phyloP scores from a whole-genome alignment of 1,284 basidiomycete species.

The Polyporus tsugae region DNA sequence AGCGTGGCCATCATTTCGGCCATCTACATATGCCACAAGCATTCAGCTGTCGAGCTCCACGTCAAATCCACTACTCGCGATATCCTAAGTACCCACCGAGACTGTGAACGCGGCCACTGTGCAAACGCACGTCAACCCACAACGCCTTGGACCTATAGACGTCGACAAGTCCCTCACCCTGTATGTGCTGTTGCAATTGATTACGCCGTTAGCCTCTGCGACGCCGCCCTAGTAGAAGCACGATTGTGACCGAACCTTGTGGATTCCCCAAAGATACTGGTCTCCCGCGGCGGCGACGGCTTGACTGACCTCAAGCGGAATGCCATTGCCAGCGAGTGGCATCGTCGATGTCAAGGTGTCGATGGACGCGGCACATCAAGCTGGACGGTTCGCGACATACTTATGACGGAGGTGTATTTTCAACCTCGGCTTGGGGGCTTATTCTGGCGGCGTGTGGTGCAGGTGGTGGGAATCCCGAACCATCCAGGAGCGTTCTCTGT shows the following conservation, averaged over 20 bases:
- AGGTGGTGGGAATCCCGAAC: background rate
- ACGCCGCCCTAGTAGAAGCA: background rate
- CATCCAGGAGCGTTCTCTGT: background rate
- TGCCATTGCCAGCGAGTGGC: background rate
- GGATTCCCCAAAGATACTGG: background rate
- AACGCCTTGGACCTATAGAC: no score
- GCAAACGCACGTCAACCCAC: background rate
- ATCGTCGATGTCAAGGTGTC: constrained; percentile 2
- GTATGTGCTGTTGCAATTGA: background rate
- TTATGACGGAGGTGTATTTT: background rate
- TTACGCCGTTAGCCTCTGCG: background rate
- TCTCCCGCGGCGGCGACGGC: constrained; percentile 1
- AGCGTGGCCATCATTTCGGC: constrained; percentile 9
- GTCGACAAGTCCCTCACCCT: constrained; percentile 1
- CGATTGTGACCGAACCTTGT: background rate
- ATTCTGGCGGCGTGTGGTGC: background rate
- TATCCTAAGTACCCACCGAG: background rate
- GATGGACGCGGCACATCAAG: background rate
- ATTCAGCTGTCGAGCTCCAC: background rate
- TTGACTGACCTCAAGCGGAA: background rate
- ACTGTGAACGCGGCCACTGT: constrained; percentile 8
- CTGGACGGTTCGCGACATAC: background rate
- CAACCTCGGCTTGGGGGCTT: background rate
- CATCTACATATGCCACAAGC: background rate
- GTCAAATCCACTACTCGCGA: background rate